These are phyloP conservation scores for Dendrocalamus latiflorus DNA, from an alignment of 202 grass and related monocot species.

Conservation along the genomic window DNA sequence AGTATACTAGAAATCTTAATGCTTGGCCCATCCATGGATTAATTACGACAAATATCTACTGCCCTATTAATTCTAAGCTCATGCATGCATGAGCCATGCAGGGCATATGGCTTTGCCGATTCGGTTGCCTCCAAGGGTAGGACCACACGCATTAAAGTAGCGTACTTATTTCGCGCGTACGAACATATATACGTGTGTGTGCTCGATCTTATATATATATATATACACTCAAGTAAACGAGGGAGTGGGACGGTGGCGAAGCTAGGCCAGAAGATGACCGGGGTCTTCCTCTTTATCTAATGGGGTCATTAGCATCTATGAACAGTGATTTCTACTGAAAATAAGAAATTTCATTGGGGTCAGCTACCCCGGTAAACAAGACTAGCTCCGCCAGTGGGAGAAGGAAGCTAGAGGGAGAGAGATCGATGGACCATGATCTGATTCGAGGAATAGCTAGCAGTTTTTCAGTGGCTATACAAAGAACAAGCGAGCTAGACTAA, in stretches of 20 bases:
- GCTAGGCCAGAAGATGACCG: too few species aligned
- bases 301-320: too few species aligned
- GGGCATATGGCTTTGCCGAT: constrained; percentile 47
- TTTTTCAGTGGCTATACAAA: neutral
- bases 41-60: neutral
- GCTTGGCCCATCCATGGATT: neutral
- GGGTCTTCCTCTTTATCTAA: too few species aligned
- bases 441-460: too few species aligned
- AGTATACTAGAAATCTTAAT: neutral
- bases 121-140: constrained; percentile 4
- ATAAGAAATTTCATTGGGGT: too few species aligned
- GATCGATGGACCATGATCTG: neutral
- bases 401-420: neutral
- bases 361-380: too few species aligned
- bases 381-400: too few species aligned
- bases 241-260: too few species aligned
- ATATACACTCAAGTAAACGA: neutral
- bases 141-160: constrained; percentile 26
- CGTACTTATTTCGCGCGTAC: constrained; percentile 13
- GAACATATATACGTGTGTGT: neutral
- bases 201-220: too few species aligned
- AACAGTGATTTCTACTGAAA: too few species aligned
- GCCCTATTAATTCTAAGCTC: neutral
- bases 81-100: constrained; percentile 1
- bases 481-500: too few species aligned